These are phyloP conservation scores for Notholithocarpus densiflorus DNA, from an alignment of 306 rosid genomes.

Conservation along the genomic window DNA sequence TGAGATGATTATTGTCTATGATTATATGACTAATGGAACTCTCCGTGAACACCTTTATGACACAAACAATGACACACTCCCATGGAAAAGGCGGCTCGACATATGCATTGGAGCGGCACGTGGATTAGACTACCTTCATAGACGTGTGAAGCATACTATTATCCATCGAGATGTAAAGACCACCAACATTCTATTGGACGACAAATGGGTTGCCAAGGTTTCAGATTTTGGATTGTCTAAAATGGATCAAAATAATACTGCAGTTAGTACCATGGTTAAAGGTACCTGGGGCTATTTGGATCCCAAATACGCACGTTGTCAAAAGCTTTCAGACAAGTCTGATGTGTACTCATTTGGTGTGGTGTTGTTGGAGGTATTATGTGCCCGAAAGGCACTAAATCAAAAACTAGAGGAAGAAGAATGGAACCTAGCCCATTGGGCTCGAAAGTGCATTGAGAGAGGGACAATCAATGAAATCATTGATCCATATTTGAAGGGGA, in stretches of 20 bases:
- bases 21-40: slow-evolving; percentile 27
- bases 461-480: slow-evolving; percentile 4
- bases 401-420: slow-evolving; percentile 8
- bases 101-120: slow-evolving; percentile 26
- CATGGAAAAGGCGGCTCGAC: slow-evolving; percentile 29
- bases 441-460: not conserved
- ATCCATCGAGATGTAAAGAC: slow-evolving; percentile 42
- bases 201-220: slow-evolving; percentile 41
- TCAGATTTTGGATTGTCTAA: slow-evolving; percentile 49
- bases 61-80: slow-evolving; percentile 10
- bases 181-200: slow-evolving; percentile 31
- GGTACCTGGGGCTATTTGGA: slow-evolving; percentile 53
- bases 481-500: slow-evolving; percentile 12
- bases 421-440: slow-evolving; percentile 41
- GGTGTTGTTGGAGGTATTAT: slow-evolving; percentile 36
- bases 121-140: slow-evolving; percentile 32
- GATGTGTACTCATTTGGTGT: slow-evolving; percentile 55
- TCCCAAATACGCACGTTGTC: slow-evolving; percentile 40
- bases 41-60: slow-evolving; percentile 23
- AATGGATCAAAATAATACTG: slow-evolving; percentile 6
- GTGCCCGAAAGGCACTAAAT: slow-evolving; percentile 41
- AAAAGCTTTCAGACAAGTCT: slow-evolving; percentile 33
- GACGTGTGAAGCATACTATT: not conserved
- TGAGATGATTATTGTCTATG: slow-evolving; percentile 37
- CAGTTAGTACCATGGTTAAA: slow-evolving; percentile 39